A percentile compares a stretch with the other conserved stretches of the same genome.
Evolutionary conservation across 345 rosid species (phyloP).

Genomic region (Gossypium herbaceum): DNA sequence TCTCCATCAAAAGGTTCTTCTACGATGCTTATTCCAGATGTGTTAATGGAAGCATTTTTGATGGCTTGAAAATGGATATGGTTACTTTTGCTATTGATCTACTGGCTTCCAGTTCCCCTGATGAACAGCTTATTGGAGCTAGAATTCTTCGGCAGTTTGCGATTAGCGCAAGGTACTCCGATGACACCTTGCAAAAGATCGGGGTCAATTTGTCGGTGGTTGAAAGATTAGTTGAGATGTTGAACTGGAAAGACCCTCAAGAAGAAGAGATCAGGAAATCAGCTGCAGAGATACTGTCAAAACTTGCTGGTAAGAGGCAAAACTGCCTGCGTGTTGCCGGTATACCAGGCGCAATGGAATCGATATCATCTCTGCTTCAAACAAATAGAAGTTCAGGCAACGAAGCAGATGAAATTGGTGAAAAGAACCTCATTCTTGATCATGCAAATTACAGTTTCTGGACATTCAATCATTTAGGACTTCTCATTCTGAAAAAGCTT

Average conservation of each 20-base stretch:
- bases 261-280: conserved; percentile 78
- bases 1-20: conserved; percentile 69
- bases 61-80: conserved; percentile 87
- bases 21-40: conserved; percentile 84
- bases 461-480: conserved; percentile 78
- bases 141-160: conserved; percentile 62
- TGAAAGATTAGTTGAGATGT: conserved; percentile 79
- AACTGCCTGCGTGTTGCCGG: conserved; percentile 76
- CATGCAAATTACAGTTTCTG: conserved; percentile 50
- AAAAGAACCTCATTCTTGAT: conserved; percentile 43
- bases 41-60: conserved; percentile 78
- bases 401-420: conserved; percentile 70
- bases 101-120: conserved; percentile 60
- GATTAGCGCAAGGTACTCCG: conserved; percentile 38
- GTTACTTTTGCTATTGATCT: conserved; percentile 72
- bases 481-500: conserved; percentile 68
- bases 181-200: conserved; percentile 80
- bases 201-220: conserved; percentile 58
- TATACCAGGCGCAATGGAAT: conserved; percentile 88
- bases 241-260: conserved; percentile 87
- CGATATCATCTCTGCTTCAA: conserved; percentile 81
- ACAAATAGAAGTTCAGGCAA: conserved; percentile 38
- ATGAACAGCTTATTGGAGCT: conserved; percentile 81
- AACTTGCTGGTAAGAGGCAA: conserved; percentile 70
- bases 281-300: conserved; percentile 71